Evolutionary conservation across 2,329 filamentous ascomycete species (phyloP).

Genomic region (Albifimbria verrucaria): DNA sequence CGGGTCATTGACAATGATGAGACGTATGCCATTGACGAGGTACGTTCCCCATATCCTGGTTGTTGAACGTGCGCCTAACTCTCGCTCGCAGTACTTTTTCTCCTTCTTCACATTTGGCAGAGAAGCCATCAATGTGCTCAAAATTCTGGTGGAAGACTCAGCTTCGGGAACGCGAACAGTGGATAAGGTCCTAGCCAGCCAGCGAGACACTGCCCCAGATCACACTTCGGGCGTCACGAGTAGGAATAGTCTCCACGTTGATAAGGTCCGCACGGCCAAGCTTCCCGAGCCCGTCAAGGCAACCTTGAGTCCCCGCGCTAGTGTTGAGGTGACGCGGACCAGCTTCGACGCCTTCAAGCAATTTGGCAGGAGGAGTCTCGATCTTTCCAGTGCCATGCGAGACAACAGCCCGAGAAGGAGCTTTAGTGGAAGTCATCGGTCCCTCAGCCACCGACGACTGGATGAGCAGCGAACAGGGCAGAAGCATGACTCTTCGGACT

Average conservation of each 20-base stretch:
- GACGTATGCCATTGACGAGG: constrained; percentile 92
- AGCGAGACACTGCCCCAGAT: constrained; percentile 10
- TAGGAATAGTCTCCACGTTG: constrained; percentile 18
- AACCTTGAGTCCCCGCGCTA: constrained; percentile 58
- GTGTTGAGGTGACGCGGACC: constrained; percentile 46
- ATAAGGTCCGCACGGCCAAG: constrained; percentile 33
- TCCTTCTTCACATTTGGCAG: constrained; percentile 87
- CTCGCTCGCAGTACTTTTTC: constrained; percentile 75
- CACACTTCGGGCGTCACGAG: constrained; percentile 26
- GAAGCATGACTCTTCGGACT: constrained; percentile 66
- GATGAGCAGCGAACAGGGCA: constrained; percentile 39
- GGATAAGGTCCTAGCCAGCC: constrained; percentile 15
- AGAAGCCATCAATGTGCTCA: constrained; percentile 77
- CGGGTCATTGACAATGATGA: constrained; percentile 91
- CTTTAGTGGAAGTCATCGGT: constrained; percentile 57
- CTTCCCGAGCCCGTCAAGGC: constrained; percentile 58
- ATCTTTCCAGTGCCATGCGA: constrained; percentile 41
- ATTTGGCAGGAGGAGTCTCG: constrained; percentile 48
- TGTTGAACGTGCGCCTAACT: constrained; percentile 2
- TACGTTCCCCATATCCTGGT: constrained; percentile 33
- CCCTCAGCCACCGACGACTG: constrained; percentile 44
- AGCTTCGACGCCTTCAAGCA: constrained; percentile 53
- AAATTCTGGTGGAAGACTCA: constrained; percentile 66
- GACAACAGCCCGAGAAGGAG: constrained; percentile 53
- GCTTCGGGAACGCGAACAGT: constrained; percentile 34